Evolutionary conservation across 768 basidiomycete genomes (phyloP).

Genomic region (Mycena epipterygia): DNA sequence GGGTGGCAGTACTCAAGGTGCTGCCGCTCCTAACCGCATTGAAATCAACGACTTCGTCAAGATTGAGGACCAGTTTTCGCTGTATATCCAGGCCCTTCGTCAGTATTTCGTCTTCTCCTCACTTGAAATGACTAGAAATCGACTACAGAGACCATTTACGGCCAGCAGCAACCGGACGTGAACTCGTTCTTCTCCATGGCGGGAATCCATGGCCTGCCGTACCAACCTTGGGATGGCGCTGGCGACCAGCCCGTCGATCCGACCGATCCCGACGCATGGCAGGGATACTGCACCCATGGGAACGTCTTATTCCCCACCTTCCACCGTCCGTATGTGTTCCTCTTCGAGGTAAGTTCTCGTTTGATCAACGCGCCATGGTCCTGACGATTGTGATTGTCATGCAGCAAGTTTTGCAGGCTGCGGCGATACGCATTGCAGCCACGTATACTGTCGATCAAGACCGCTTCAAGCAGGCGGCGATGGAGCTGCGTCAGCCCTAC

Average conservation of each 20-base stretch:
- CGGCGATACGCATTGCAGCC: slow-evolving; percentile 56
- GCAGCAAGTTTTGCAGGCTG: slow-evolving; percentile 62
- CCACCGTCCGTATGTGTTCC: slow-evolving; percentile 66
- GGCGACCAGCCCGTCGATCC: slow-evolving; percentile 44
- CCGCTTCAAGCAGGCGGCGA: slow-evolving; percentile 51
- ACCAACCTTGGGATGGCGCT: slow-evolving; percentile 57
- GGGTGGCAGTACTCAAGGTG: slow-evolving; percentile 32
- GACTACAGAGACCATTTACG: slow-evolving; percentile 46
- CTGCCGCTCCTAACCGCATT: slow-evolving; percentile 51
- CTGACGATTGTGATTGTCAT: neutral
- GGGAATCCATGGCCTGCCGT: slow-evolving; percentile 68
- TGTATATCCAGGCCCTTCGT: slow-evolving; percentile 67
- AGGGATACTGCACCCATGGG: slow-evolving; percentile 69
- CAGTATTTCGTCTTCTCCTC: slow-evolving; percentile 36
- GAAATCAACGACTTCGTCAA: slow-evolving; percentile 61
- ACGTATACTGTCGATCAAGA: slow-evolving; percentile 50
- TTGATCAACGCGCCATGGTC: neutral
- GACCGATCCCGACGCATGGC: slow-evolving; percentile 41
- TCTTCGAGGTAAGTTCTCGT: slow-evolving; percentile 58
- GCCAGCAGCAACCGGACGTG: slow-evolving; percentile 44
- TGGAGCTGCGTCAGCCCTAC: slow-evolving; percentile 57
- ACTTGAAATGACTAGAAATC: neutral
- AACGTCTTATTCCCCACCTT: slow-evolving; percentile 67
- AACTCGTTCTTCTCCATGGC: slow-evolving; percentile 60
- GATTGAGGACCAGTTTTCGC: slow-evolving; percentile 60